Conservation (phyloP, 495 filamentous ascomycete genomes). For the Lophiotrema nucula region DNA sequence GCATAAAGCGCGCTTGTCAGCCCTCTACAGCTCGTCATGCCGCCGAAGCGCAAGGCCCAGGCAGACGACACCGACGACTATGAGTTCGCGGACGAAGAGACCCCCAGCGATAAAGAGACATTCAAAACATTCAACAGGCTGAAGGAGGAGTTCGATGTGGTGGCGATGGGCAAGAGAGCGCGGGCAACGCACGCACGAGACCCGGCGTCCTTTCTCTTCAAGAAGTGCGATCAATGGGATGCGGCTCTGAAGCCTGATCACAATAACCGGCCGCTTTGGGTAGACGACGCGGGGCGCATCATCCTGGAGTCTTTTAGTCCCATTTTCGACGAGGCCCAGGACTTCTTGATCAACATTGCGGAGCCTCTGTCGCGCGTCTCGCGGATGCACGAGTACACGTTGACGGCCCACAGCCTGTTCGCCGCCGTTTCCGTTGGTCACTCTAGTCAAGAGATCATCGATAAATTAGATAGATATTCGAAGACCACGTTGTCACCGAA, state of each 20-base stretch:
- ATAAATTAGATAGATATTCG: constrained; percentile 77
- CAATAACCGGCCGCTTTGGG: constrained; percentile 84
- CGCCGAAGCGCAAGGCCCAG: constrained; percentile 72
- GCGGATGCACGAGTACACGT: constrained; percentile 86
- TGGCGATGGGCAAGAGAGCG: constrained; percentile 43
- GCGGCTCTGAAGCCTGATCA: constrained; percentile 83
- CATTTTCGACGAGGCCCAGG: constrained; percentile 77
- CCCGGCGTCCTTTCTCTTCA: constrained; percentile 52
- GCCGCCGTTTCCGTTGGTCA: constrained; percentile 92
- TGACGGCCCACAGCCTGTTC: constrained; percentile 90
- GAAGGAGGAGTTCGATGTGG: constrained; percentile 66
- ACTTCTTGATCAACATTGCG: constrained; percentile 93
- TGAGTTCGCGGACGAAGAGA: constrained; percentile 49
- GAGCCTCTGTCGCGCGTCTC: constrained; percentile 86
- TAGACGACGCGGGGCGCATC: constrained; percentile 79
- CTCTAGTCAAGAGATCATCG: constrained; percentile 83
- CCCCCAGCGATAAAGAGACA: constrained; percentile 46
- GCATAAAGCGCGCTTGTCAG: background rate
- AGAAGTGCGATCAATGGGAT: constrained; percentile 76
- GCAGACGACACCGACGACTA: constrained; percentile 63
- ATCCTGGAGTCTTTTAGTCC: constrained; percentile 95
- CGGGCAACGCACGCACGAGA: constrained; percentile 34
- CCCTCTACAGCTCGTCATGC: constrained; percentile 51
- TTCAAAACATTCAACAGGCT: constrained; percentile 55
- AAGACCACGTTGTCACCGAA: constrained; percentile 79